Conservation (phyloP, 306 rosid genomes). For the Glycine latifolia region DNA sequence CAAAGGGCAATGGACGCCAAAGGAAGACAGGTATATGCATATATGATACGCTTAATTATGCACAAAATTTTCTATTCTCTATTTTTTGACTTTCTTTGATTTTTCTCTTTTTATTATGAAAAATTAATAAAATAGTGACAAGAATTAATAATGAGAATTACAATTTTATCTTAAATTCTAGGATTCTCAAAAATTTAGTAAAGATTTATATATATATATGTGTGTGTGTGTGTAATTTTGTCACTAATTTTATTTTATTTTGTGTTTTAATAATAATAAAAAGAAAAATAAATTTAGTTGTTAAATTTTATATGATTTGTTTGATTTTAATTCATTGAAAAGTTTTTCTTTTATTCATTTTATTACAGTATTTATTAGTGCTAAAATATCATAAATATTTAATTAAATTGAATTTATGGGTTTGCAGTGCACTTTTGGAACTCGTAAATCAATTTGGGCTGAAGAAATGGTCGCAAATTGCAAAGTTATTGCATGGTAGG, state of each 20-base stretch:
- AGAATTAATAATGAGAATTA: no score
- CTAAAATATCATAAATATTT: not conserved
- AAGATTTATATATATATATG: no score
- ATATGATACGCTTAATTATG: not conserved
- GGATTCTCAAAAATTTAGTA: no score
- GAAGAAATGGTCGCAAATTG: constrained; percentile 72
- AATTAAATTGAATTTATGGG: not conserved
- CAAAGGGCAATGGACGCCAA: not conserved
- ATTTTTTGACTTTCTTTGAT: not conserved
- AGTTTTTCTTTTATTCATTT: not conserved
- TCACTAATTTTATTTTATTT: not conserved
- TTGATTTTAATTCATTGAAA: not conserved
- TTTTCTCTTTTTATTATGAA: not conserved
- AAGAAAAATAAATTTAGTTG: not conserved
- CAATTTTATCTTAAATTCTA: no score
- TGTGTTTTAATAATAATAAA: not conserved
- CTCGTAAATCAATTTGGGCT: constrained; percentile 56
- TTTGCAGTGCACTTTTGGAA: constrained; percentile 51
- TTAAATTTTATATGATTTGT: not conserved
- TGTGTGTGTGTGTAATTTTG: not conserved
- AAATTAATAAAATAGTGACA: not conserved
- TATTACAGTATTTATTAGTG: not conserved
- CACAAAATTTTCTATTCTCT: not conserved
- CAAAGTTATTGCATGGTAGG: constrained; percentile 58
- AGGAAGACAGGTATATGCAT: constrained; percentile 1